Evolutionary conservation across 2,329 filamentous ascomycete genomes (phyloP).

Genomic region (Aquanectria penicillioides): DNA sequence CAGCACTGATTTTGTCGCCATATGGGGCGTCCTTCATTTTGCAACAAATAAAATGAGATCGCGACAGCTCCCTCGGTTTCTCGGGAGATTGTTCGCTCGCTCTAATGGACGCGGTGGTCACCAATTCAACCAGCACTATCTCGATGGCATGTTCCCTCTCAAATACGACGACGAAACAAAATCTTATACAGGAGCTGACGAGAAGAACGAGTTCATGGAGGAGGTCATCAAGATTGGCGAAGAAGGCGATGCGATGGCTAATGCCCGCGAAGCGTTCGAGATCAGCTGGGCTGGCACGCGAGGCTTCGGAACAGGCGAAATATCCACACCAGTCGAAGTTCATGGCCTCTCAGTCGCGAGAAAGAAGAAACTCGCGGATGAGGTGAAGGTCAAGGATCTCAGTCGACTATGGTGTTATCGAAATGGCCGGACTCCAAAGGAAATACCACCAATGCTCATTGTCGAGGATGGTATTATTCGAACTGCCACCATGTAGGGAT

Average conservation of each 20-base stretch:
- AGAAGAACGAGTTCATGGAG: constrained; percentile 70
- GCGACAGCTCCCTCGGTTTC: constrained; percentile 66
- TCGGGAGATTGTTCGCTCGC: constrained; percentile 69
- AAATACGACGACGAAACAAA: constrained; percentile 53
- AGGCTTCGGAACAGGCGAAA: constrained; percentile 49
- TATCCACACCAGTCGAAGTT: constrained; percentile 50
- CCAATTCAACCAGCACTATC: constrained; percentile 69
- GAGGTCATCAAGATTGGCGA: constrained; percentile 60
- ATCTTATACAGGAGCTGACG: constrained; percentile 54
- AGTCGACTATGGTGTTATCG: constrained; percentile 71
- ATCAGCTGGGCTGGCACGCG: constrained; percentile 56
- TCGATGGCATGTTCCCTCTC: constrained; percentile 70
- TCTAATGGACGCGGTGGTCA: constrained; percentile 62
- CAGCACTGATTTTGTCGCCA: constrained; percentile 76
- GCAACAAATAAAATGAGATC: constrained; percentile 54
- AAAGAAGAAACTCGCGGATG: constrained; percentile 40
- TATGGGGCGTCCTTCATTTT: constrained; percentile 80
- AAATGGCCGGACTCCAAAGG: constrained; percentile 65
- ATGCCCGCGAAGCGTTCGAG: constrained; percentile 58
- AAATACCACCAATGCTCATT: constrained; percentile 49
- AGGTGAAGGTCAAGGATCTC: constrained; percentile 67
- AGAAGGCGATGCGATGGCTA: constrained; percentile 55
- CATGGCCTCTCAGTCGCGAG: constrained; percentile 43
- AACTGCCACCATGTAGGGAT: constrained; percentile 50
- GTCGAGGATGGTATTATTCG: constrained; percentile 50